Conservation (phyloP, 2,329 filamentous ascomycete genomes). For the Diaporthe nobilis region DNA sequence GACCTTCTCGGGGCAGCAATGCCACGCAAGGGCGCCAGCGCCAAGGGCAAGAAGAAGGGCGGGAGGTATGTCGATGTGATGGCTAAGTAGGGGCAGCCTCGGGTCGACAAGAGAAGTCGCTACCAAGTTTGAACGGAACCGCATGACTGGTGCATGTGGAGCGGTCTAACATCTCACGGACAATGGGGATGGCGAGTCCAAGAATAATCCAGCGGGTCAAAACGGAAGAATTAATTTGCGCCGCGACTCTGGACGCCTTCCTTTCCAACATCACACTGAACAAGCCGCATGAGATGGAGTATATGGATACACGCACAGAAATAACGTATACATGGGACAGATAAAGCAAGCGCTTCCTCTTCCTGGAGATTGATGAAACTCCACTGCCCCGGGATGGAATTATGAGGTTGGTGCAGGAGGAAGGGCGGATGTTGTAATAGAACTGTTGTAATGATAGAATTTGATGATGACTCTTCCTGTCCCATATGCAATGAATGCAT, state of each 20-base stretch:
- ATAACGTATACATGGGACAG: slow-evolving; percentile 14
- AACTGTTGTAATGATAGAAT: slow-evolving; percentile 38
- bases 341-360: background rate
- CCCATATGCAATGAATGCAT: background rate
- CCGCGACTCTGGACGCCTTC: background rate
- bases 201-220: background rate
- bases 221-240: background rate
- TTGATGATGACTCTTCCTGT: background rate
- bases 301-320: slow-evolving; percentile 22
- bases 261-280: background rate
- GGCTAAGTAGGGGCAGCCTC: slow-evolving; percentile 69
- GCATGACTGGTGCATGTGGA: slow-evolving; percentile 8
- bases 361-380: slow-evolving; percentile 9
- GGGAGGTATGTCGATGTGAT: slow-evolving; percentile 97
- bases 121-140: background rate
- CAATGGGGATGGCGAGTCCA: background rate
- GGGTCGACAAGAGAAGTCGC: background rate
- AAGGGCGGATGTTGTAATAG: slow-evolving; percentile 33
- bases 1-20: slow-evolving; percentile 85
- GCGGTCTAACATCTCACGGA: background rate
- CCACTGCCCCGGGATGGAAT: background rate
- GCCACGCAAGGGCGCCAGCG: slow-evolving; percentile 75
- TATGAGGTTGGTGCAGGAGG: background rate
- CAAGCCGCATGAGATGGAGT: slow-evolving; percentile 43
- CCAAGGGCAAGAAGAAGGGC: slow-evolving; percentile 79